These are phyloP conservation scores for Sphagnurus paluster DNA, from an alignment of 1,284 basidiomycete genomes.

Conservation along the genomic window DNA sequence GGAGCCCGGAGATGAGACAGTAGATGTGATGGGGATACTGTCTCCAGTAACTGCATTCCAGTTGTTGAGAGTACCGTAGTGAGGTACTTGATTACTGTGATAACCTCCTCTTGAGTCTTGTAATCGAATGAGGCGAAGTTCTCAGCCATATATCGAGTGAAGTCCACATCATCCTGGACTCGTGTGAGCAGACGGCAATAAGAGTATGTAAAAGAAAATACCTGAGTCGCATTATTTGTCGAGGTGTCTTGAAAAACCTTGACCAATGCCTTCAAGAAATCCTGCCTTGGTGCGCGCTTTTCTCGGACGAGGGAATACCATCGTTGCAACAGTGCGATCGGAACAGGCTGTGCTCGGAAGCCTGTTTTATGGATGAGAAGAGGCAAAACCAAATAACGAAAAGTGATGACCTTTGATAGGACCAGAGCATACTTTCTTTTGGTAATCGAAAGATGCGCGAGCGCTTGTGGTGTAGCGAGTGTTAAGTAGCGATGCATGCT, in stretches of 20 bases:
- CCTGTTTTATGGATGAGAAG: constrained; percentile 38
- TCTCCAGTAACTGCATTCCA: constrained; percentile 78
- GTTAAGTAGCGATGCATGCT: constrained; percentile 89
- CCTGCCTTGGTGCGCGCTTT: constrained; percentile 81
- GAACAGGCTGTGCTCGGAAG: constrained; percentile 57
- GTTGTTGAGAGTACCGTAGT: constrained; percentile 82
- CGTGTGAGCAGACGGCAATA: background rate
- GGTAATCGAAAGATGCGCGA: constrained; percentile 80
- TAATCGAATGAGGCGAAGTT: constrained; percentile 92
- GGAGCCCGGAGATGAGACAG: constrained; percentile 57
- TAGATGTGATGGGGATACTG: constrained; percentile 66
- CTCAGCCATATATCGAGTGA: constrained; percentile 91
- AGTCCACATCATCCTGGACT: constrained; percentile 72
- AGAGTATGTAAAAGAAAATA: constrained; percentile 21
- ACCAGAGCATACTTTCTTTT: constrained; percentile 55
- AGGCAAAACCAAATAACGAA: background rate
- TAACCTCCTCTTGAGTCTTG: constrained; percentile 91
- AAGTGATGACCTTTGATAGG: constrained; percentile 45
- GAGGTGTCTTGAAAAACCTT: constrained; percentile 73
- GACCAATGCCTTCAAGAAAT: constrained; percentile 83
- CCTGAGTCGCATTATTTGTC: constrained; percentile 45
- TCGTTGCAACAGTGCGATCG: constrained; percentile 75
- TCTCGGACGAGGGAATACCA: constrained; percentile 94
- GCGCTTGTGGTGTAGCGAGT: constrained; percentile 83
- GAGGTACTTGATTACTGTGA: constrained; percentile 82